phyloP scores from a whole-genome alignment of 2,329 filamentous ascomycete species.

The Aspergillaceae sp. region DNA sequence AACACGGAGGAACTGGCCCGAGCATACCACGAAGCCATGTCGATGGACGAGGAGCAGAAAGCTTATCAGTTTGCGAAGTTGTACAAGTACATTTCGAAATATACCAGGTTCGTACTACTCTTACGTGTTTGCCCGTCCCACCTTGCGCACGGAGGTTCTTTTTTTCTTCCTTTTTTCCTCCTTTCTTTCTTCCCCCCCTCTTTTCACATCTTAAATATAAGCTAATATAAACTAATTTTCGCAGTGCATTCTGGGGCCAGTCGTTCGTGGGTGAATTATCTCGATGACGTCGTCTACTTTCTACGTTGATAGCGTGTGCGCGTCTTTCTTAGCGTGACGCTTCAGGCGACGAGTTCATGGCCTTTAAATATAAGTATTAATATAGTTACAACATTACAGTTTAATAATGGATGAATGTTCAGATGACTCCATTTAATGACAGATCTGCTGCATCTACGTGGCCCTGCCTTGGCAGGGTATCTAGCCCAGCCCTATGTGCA shows the following conservation, averaged over 20 bases:
- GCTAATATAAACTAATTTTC: background rate
- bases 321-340: background rate
- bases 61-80: conserved; percentile 78
- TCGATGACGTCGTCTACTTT: conserved; percentile 26
- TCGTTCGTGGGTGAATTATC: conserved; percentile 79
- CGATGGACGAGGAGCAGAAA: conserved; percentile 79
- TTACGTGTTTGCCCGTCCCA: no score
- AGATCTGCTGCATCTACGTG: background rate
- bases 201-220: background rate
- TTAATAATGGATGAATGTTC: no score
- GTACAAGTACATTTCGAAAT: conserved; percentile 88
- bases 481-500: no score
- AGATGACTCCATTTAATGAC: no score
- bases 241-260: conserved; percentile 79
- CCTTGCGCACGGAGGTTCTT: no score
- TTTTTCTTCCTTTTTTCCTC: no score
- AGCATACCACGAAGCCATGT: conserved; percentile 86
- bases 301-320: background rate
- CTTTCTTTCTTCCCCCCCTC: background rate
- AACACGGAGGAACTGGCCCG: conserved; percentile 92
- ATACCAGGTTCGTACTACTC: conserved; percentile 54
- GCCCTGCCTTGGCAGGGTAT: no score
- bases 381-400: no score
- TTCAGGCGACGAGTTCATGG: background rate
- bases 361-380: background rate